Evolutionary conservation across 2,329 filamentous ascomycete genomes (phyloP).

Genomic region (Blastomyces emzantsi): DNA sequence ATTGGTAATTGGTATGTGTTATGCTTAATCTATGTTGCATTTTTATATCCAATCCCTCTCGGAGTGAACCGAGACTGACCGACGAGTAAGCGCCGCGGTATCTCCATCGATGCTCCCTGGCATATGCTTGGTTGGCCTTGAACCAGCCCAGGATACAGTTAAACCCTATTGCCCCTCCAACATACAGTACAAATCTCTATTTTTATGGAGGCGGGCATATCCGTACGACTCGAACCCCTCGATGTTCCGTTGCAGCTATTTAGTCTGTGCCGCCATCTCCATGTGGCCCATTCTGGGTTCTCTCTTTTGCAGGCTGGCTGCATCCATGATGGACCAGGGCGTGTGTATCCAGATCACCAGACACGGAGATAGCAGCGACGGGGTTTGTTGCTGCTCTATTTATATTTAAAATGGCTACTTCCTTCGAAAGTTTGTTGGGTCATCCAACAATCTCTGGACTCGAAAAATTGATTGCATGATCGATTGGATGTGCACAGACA

Average conservation of each 20-base stretch:
- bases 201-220: no score
- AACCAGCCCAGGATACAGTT: neutral
- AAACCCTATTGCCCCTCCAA: neutral
- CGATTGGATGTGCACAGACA: neutral
- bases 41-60: neutral
- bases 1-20: neutral
- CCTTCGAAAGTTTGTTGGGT: neutral
- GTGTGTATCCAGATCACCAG: neutral
- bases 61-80: neutral
- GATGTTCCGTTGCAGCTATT: conserved; percentile 1
- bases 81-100: neutral
- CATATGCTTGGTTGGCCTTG: conserved; percentile 2
- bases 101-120: neutral
- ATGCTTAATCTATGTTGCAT: neutral
- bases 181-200: no score
- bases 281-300: conserved; percentile 3
- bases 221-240: neutral
- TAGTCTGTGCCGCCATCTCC: neutral
- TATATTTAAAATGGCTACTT: neutral
- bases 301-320: neutral
- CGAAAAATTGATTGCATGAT: neutral
- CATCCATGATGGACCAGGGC: neutral
- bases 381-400: neutral
- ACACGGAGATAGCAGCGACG: neutral
- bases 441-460: neutral